phyloP scores from a whole-genome alignment of 179 eudicot genomes.

The Camellia oleifera region DNA sequence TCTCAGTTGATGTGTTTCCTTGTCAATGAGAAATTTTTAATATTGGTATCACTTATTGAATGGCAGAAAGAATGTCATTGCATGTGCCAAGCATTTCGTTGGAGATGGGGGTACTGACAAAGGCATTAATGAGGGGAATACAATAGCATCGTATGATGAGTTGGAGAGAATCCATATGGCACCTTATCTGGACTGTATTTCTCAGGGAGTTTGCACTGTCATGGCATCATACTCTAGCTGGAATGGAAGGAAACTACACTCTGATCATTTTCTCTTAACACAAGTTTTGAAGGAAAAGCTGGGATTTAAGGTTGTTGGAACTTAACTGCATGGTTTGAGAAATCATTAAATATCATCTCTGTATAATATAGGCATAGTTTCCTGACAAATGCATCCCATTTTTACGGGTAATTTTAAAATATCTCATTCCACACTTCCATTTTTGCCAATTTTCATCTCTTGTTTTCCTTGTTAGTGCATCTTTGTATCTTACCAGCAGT shows the following conservation, averaged over 20 bases:
- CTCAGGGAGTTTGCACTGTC: constrained; percentile 77
- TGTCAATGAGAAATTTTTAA: neutral
- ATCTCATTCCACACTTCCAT: neutral
- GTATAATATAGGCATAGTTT: neutral
- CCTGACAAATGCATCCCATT: neutral
- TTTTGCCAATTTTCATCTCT: constrained; percentile 9
- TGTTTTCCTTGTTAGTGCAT: neutral
- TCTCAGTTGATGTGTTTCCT: constrained; percentile 3
- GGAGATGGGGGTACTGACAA: constrained; percentile 87
- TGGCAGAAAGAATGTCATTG: constrained; percentile 68
- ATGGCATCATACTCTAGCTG: constrained; percentile 89
- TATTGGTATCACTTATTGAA: constrained; percentile 3
- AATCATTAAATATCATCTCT: neutral
- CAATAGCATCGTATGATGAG: constrained; percentile 62
- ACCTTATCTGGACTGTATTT: constrained; percentile 72
- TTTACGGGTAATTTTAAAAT: neutral
- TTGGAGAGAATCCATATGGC: constrained; percentile 73
- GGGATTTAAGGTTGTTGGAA: constrained; percentile 61
- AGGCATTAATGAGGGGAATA: constrained; percentile 79
- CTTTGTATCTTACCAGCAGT: constrained; percentile 1
- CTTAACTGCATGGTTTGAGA: neutral
- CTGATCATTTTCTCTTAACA: constrained; percentile 62
- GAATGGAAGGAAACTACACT: constrained; percentile 64
- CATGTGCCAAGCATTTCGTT: constrained; percentile 89
- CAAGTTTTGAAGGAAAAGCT: constrained; percentile 67